Conservation (phyloP, 164 flowering plant species). For the Brasenia schreberi region DNA sequence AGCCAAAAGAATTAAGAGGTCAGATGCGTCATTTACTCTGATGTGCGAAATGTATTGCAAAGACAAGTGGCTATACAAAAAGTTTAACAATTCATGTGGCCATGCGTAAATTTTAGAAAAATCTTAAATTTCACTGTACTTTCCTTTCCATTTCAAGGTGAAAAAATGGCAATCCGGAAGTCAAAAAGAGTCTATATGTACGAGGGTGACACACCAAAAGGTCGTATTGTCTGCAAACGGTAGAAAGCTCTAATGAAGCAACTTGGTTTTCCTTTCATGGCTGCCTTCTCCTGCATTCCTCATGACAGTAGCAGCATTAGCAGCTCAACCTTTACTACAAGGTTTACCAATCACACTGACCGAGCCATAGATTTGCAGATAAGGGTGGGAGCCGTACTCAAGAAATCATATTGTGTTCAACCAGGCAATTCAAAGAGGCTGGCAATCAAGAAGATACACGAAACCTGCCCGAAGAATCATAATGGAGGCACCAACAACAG, state of each 20-base stretch:
- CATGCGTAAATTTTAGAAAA: no score
- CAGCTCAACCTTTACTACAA: slow-evolving; percentile 12
- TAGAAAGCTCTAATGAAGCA: background rate
- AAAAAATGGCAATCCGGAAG: background rate
- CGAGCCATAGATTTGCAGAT: slow-evolving; percentile 60
- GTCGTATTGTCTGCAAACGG: no score
- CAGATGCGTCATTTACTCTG: no score
- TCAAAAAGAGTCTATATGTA: no score
- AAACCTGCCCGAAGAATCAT: slow-evolving; percentile 41
- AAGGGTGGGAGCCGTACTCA: slow-evolving; percentile 69
- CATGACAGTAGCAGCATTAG: background rate
- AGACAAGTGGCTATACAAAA: no score
- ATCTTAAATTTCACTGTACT: no score
- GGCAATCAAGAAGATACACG: slow-evolving; percentile 57
- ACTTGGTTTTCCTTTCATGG: background rate
- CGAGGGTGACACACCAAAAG: background rate
- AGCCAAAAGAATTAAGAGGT: no score
- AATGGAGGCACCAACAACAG: slow-evolving; percentile 3
- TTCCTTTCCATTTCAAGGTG: background rate
- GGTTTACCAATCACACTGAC: slow-evolving; percentile 61
- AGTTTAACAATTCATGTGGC: no score
- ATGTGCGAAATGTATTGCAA: no score
- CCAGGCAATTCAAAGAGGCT: slow-evolving; percentile 69
- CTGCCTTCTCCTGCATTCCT: background rate
- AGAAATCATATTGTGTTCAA: slow-evolving; percentile 57